Percentiles rank a stretch among this genome's conserved stretches.
These are phyloP conservation scores for Staphylotrichum longicolle DNA, from an alignment of 495 filamentous ascomycete species.

Conservation along the genomic window DNA sequence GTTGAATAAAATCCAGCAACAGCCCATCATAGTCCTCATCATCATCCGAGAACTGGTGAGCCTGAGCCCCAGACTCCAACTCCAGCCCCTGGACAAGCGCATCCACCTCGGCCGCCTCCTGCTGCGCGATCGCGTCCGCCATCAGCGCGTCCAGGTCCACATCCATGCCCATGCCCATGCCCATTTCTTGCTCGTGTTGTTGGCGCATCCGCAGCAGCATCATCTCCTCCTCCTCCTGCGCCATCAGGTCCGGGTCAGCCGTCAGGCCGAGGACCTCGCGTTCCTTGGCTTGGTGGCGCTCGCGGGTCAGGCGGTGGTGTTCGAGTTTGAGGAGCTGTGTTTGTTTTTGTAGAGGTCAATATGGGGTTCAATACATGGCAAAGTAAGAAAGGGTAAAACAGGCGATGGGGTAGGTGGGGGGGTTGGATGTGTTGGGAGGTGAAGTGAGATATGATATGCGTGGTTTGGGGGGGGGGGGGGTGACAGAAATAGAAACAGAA, in stretches of 20 bases:
- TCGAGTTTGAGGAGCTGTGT: slow-evolving; percentile 49
- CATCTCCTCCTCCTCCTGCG: slow-evolving; percentile 38
- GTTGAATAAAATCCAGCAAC: slow-evolving; percentile 49
- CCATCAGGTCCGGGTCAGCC: slow-evolving; percentile 38
- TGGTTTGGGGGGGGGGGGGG: neutral
- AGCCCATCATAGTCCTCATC: slow-evolving; percentile 62
- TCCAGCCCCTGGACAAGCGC: slow-evolving; percentile 43
- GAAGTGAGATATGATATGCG: neutral
- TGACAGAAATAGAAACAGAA: neutral
- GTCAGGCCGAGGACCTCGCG: slow-evolving; percentile 27
- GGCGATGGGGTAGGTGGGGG: neutral
- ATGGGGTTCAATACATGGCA: neutral
- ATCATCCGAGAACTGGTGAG: slow-evolving; percentile 48
- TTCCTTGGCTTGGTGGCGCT: slow-evolving; percentile 47
- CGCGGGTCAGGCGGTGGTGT: slow-evolving; percentile 42
- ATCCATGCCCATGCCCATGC: too few relatives aligned
- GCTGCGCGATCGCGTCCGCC: slow-evolving; percentile 46
- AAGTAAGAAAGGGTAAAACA: neutral
- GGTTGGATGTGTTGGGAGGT: neutral
- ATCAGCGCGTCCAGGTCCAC: slow-evolving; percentile 42
- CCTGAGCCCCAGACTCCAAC: neutral
- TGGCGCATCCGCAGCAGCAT: slow-evolving; percentile 37
- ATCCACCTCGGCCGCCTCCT: slow-evolving; percentile 59
- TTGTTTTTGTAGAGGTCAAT: too few relatives aligned
- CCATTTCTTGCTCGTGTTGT: slow-evolving; percentile 28